These are phyloP conservation scores for Aspergillus arachidicola DNA, from an alignment of 2,329 filamentous ascomycete species.

Conservation along the genomic window DNA sequence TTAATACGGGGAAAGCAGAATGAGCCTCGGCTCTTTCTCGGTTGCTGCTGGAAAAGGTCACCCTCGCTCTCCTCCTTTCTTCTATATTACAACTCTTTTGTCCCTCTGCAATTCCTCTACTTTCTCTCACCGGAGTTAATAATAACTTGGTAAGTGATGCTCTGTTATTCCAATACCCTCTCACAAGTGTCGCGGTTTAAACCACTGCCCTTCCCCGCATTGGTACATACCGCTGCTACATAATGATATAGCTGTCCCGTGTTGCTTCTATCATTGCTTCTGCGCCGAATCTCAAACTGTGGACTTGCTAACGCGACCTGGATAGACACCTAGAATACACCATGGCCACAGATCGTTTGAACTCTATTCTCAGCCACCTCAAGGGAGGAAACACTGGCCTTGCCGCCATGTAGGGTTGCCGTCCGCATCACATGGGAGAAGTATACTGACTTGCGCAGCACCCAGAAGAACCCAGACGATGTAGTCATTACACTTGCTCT, in stretches of 20 bases:
- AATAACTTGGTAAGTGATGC: background rate
- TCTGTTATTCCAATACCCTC: background rate
- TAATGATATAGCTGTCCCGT: background rate
- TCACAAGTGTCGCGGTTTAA: background rate
- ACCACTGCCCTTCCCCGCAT: slow-evolving; percentile 2
- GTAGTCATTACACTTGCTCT: slow-evolving; percentile 92
- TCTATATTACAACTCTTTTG: slow-evolving; percentile 3
- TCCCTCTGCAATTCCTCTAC: background rate
- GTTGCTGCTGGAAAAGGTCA: slow-evolving; percentile 2
- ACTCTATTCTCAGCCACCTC: slow-evolving; percentile 84
- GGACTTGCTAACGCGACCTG: background rate
- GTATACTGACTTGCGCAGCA: slow-evolving; percentile 55
- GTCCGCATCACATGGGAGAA: background rate
- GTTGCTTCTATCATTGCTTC: background rate
- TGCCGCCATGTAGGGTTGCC: slow-evolving; percentile 71
- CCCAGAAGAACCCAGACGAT: slow-evolving; percentile 91
- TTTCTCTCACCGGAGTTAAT: background rate
- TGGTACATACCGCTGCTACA: background rate
- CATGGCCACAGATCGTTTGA: slow-evolving; percentile 85
- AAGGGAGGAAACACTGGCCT: slow-evolving; percentile 67
- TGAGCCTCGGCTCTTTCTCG: slow-evolving; percentile 17
- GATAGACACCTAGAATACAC: slow-evolving; percentile 15
- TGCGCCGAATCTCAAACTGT: background rate
- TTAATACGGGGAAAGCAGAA: slow-evolving; percentile 7
- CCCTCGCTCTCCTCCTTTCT: background rate